A percentile compares a stretch with the other conserved stretches of the same genome.
Conservation (phyloP, 2,329 filamentous ascomycete genomes). For the Aspergillus pseudoviridinutans region DNA sequence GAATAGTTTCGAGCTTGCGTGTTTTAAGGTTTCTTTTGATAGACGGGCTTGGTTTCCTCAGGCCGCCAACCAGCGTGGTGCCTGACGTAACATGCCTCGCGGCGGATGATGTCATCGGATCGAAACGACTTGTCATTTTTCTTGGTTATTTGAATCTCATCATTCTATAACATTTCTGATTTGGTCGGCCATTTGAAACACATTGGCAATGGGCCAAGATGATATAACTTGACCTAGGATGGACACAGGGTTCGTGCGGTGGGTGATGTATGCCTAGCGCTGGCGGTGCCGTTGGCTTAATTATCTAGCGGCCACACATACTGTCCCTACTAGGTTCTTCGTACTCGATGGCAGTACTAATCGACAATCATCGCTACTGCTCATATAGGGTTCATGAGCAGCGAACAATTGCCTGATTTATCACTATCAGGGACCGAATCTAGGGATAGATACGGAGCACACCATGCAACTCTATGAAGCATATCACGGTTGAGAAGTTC, state of each 20-base stretch:
- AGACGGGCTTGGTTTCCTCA: neutral
- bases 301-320: too few relatives aligned
- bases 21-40: neutral
- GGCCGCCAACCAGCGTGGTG: slow-evolving; percentile 4
- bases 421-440: neutral
- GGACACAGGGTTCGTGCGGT: too few relatives aligned
- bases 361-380: too few relatives aligned
- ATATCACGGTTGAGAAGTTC: neutral
- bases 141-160: neutral
- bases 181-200: neutral
- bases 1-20: neutral
- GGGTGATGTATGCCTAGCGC: too few relatives aligned
- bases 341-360: too few relatives aligned
- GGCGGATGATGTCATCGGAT: slow-evolving; percentile 22
- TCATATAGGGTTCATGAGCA: neutral
- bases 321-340: too few relatives aligned
- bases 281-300: too few relatives aligned
- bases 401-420: neutral
- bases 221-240: too few relatives aligned
- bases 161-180: neutral
- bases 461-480: neutral
- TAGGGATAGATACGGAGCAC: neutral
- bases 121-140: neutral
- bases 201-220: neutral
- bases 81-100: slow-evolving; percentile 20